Percentiles rank a stretch among this genome's conserved stretches.
phyloP scores from a whole-genome alignment of 2,329 filamentous ascomycete genomes.

The Exophiala lecanii-corni region DNA sequence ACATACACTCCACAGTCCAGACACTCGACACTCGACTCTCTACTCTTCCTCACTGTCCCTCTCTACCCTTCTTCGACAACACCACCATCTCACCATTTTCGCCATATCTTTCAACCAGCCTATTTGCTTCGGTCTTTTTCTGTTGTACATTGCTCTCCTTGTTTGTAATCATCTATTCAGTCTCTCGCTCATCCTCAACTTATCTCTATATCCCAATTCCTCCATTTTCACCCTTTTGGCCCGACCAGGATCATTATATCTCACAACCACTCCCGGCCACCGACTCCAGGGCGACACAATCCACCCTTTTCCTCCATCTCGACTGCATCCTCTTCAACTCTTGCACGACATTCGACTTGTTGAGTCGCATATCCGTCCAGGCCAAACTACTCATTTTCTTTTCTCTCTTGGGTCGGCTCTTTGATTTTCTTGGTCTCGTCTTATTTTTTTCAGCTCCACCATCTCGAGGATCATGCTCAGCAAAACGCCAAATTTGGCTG shows the following conservation, averaged over 20 bases:
- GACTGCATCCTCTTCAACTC: neutral
- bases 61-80: neutral
- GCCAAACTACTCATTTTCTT: conserved; percentile 1
- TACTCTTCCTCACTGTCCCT: conserved; percentile 1
- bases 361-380: too few relatives aligned
- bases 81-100: conserved; percentile 16
- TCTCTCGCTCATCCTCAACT: conserved; percentile 18
- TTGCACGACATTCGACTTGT: too few relatives aligned
- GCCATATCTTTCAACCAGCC: conserved; percentile 13
- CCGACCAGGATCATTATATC: neutral
- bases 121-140: too few relatives aligned
- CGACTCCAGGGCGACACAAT: neutral
- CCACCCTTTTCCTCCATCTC: neutral
- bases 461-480: conserved; percentile 15
- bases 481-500: conserved; percentile 15
- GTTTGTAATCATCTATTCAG: conserved; percentile 20
- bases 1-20: neutral
- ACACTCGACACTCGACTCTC: too few relatives aligned
- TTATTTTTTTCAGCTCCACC: conserved; percentile 21
- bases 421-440: conserved; percentile 21
- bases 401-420: conserved; percentile 21
- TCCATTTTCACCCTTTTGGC: neutral
- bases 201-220: too few relatives aligned
- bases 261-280: neutral
- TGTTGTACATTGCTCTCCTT: too few relatives aligned